phyloP scores from a whole-genome alignment of 139 green algal species.

The Mesotaenium endlicherianum region DNA sequence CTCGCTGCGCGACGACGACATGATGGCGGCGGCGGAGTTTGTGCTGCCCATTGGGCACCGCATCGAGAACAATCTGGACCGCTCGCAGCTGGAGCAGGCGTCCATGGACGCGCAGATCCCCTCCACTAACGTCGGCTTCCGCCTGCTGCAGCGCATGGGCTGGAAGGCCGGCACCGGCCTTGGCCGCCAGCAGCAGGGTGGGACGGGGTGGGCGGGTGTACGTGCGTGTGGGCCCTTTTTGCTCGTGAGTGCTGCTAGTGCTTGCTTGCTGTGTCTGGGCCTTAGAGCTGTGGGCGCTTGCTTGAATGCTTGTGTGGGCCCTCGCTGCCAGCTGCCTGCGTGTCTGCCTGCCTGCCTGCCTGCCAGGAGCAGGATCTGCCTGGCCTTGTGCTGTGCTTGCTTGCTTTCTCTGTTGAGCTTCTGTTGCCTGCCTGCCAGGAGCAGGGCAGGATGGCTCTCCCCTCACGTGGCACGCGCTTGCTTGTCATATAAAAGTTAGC shows the following conservation, averaged over 20 bases:
- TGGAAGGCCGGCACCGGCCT: slow-evolving; percentile 76
- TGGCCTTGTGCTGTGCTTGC: too few relatives aligned
- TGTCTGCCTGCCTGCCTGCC: too few relatives aligned
- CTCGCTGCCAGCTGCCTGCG: too few relatives aligned
- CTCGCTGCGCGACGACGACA: background rate
- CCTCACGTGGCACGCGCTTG: too few relatives aligned
- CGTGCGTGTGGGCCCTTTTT: background rate
- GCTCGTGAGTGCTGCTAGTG: too few relatives aligned
- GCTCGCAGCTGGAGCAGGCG: slow-evolving; percentile 38
- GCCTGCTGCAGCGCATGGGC: slow-evolving; percentile 78
- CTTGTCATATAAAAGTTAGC: too few relatives aligned
- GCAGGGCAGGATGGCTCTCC: too few relatives aligned
- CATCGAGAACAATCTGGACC: slow-evolving; percentile 57
- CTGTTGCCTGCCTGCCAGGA: background rate
- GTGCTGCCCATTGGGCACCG: slow-evolving; percentile 56
- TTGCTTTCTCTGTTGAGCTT: background rate
- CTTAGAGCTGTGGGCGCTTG: too few relatives aligned
- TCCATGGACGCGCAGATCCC: slow-evolving; percentile 54
- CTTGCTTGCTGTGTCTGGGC: too few relatives aligned
- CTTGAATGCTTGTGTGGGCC: too few relatives aligned
- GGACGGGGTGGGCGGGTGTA: slow-evolving; percentile 3
- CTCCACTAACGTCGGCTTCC: slow-evolving; percentile 72
- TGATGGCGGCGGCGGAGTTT: slow-evolving; percentile 44
- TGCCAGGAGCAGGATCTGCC: too few relatives aligned
- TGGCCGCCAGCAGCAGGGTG: slow-evolving; percentile 68